Percentiles rank a stretch among this genome's conserved stretches.
Evolutionary conservation across 441 rosid genomes (phyloP).

Genomic region (Populus hybrid): DNA sequence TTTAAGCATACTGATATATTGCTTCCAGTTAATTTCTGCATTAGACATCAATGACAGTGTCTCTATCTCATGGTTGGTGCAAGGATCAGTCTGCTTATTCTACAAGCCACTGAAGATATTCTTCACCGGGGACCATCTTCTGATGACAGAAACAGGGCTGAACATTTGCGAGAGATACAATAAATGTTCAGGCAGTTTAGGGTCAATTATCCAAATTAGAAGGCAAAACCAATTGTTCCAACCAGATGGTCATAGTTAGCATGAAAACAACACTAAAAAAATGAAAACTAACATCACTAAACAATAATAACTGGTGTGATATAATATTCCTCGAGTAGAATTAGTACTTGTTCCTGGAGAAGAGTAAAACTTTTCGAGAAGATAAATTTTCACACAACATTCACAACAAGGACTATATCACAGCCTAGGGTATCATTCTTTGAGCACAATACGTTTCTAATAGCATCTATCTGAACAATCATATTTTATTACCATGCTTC

Average conservation of each 20-base stretch:
- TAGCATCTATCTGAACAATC: too few relatives aligned
- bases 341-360: neutral
- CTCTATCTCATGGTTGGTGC: neutral
- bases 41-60: neutral
- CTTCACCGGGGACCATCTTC: conserved; percentile 16
- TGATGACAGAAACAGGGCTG: conserved; percentile 14
- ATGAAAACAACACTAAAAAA: neutral
- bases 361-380: neutral
- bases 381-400: neutral
- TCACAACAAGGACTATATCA: neutral
- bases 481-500: neutral
- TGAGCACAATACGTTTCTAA: too few relatives aligned
- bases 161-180: conserved; percentile 14
- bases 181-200: neutral
- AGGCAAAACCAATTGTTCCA: neutral
- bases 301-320: neutral
- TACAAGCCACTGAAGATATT: conserved; percentile 8
- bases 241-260: neutral
- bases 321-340: neutral
- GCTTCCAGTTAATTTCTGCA: neutral
- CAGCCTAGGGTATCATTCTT: neutral
- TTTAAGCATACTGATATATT: neutral
- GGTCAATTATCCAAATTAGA: neutral
- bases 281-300: neutral
- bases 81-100: conserved; percentile 14